These are phyloP conservation scores for Solanum gracilifrons DNA, from an alignment of 257 asterid genomes.

Conservation along the genomic window DNA sequence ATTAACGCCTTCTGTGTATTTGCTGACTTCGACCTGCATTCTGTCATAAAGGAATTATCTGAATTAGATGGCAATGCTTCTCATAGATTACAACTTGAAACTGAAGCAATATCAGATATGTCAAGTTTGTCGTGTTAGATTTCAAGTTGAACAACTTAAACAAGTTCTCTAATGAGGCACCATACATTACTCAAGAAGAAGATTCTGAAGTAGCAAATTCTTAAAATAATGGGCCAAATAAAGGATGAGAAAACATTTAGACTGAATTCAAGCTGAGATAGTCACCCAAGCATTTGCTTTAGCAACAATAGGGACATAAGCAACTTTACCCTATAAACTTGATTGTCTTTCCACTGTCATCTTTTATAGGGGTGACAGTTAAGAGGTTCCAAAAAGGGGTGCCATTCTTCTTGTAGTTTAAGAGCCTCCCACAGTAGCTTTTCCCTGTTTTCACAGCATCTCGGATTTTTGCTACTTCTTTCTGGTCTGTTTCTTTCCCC, in stretches of 20 bases:
- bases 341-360: conserved; percentile 67
- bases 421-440: conserved; percentile 92
- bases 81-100: not conserved
- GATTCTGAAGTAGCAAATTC: not conserved
- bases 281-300: not conserved
- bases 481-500: conserved; percentile 82
- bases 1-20: conserved; percentile 82
- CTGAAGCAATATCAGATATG: not conserved
- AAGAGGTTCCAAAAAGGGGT: conserved; percentile 94
- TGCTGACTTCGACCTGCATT: conserved; percentile 99
- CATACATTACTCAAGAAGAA: not conserved
- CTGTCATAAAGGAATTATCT: conserved; percentile 25
- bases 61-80: not conserved
- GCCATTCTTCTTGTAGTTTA: conserved; percentile 92
- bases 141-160: not conserved
- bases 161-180: not conserved
- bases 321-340: conserved; percentile 76
- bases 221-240: not conserved
- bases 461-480: conserved; percentile 75
- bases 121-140: not conserved
- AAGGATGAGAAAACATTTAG: not conserved
- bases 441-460: conserved; percentile 53
- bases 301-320: not conserved
- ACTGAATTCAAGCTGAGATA: not conserved
- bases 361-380: conserved; percentile 87